A percentile compares a stretch with the other conserved stretches of the same genome.
Evolutionary conservation across 1,139 yeast species (phyloP).

Genomic region (Suhomyces taliae): DNA sequence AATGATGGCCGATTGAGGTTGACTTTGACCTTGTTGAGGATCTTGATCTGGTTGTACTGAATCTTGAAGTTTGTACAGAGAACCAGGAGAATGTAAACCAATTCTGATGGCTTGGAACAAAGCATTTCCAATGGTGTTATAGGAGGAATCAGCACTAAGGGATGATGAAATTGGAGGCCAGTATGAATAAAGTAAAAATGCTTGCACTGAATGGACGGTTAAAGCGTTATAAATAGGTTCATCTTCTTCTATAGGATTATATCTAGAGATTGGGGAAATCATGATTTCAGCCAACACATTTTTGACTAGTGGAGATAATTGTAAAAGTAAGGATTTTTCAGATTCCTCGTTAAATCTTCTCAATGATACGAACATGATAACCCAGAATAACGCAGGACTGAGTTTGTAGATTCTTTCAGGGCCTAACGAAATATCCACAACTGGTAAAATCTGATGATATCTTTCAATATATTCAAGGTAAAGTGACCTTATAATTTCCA

Average conservation of each 20-base stretch:
- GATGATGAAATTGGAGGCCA: conserved; percentile 98
- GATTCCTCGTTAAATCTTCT: conserved; percentile 52
- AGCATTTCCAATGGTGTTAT: conserved; percentile 93
- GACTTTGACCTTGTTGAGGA: conserved; percentile 18
- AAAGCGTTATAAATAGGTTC: conserved; percentile 84
- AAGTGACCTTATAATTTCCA: conserved; percentile 63
- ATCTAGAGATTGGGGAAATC: conserved; percentile 85
- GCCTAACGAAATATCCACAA: conserved; percentile 77
- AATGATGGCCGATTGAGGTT: conserved; percentile 40
- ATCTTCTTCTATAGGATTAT: conserved; percentile 70
- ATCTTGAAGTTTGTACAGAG: conserved; percentile 6
- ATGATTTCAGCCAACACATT: conserved; percentile 82
- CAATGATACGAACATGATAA: conserved; percentile 79
- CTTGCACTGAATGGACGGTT: conserved; percentile 94
- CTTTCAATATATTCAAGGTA: conserved; percentile 68
- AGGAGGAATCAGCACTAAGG: conserved; percentile 89
- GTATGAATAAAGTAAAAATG: conserved; percentile 78
- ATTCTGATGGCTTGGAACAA: conserved; percentile 87
- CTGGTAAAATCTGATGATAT: conserved; percentile 85
- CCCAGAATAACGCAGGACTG: conserved; percentile 93
- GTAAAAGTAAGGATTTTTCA: conserved; percentile 43
- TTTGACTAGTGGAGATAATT: conserved; percentile 69
- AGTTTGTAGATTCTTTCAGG: conserved; percentile 76
- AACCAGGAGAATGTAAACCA: conserved; percentile 74
- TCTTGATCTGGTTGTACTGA: conserved; percentile 3